Evolutionary conservation across 176 grass and related monocot genomes (phyloP).

Genomic region (Ensete ventricosum): DNA sequence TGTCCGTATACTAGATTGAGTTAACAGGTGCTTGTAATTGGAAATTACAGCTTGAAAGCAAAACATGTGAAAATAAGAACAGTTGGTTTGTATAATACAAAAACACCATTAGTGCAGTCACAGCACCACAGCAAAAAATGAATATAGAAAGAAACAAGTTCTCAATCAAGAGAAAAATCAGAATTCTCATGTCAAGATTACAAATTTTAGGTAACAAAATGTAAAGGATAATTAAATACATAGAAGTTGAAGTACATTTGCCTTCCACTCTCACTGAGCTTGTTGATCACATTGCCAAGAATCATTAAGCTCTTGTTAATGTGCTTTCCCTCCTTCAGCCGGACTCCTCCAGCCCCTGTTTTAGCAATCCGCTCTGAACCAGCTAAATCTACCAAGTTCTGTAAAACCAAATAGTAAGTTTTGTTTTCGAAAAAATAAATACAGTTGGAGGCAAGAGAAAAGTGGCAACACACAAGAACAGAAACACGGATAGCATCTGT

Average conservation of each 20-base stretch:
- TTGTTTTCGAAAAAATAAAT: not conserved
- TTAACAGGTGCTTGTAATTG: too few relatives aligned
- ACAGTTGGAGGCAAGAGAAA: not conserved
- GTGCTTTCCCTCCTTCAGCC: conserved; percentile 80
- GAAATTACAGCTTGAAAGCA: too few relatives aligned
- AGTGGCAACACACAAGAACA: conserved; percentile 46
- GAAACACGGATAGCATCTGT: conserved; percentile 72
- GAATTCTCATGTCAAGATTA: not conserved
- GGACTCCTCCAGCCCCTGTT: conserved; percentile 76
- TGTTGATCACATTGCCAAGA: conserved; percentile 97
- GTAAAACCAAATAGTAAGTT: conserved; percentile 15
- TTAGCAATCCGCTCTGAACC: conserved; percentile 86
- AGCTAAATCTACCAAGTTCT: conserved; percentile 96
- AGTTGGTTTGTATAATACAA: too few relatives aligned
- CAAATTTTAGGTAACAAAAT: too few relatives aligned
- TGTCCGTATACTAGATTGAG: too few relatives aligned
- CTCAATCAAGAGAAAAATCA: not conserved
- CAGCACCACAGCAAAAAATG: too few relatives aligned
- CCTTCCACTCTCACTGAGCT: conserved; percentile 76
- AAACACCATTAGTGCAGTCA: too few relatives aligned
- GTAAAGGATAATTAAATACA: not conserved
- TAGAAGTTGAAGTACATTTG: conserved; percentile 42
- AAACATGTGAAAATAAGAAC: not conserved
- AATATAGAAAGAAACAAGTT: too few relatives aligned
- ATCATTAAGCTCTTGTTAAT: conserved; percentile 96